phyloP scores from a whole-genome alignment of 108 stramenopile species.

The Cyclostephanos tholiformis region DNA sequence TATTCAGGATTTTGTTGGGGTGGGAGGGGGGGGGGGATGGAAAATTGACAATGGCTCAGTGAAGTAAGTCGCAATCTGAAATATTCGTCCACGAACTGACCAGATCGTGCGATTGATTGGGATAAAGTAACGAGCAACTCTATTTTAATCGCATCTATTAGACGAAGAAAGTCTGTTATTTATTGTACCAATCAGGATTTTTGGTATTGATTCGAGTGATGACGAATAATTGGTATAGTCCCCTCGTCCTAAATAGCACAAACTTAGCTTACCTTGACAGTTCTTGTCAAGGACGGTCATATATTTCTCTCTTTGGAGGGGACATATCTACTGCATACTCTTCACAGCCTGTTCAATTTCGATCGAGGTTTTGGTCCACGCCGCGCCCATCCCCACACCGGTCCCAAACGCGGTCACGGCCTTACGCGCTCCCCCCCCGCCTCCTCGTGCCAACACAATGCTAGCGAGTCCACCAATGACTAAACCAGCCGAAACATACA shows the following conservation, averaged over 20 bases:
- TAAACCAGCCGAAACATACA: slow-evolving; percentile 52
- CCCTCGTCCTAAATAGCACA: too few species aligned
- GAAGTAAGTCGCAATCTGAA: background rate
- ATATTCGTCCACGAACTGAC: background rate
- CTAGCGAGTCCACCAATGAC: slow-evolving; percentile 50
- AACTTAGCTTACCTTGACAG: too few species aligned
- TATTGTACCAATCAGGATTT: too few species aligned
- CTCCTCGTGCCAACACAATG: slow-evolving; percentile 51
- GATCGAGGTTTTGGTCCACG: slow-evolving; percentile 55
- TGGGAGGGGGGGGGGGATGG: background rate
- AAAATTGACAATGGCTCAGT: background rate
- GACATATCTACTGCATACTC: slow-evolving; percentile 25
- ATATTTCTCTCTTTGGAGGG: background rate
- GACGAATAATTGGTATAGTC: too few species aligned
- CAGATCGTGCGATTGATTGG: background rate
- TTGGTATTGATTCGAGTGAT: too few species aligned
- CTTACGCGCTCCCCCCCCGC: slow-evolving; percentile 51
- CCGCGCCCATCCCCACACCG: slow-evolving; percentile 51
- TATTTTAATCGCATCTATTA: too few species aligned
- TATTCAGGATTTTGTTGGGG: slow-evolving; percentile 1
- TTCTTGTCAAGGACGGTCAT: too few species aligned
- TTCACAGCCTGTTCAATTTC: slow-evolving; percentile 56
- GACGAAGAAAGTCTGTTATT: too few species aligned
- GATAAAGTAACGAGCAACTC: too few species aligned
- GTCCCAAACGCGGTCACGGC: slow-evolving; percentile 52